Base-by-base conservation (phyloP, 306 rosid genomes). In the Quercus rubra region DNA sequence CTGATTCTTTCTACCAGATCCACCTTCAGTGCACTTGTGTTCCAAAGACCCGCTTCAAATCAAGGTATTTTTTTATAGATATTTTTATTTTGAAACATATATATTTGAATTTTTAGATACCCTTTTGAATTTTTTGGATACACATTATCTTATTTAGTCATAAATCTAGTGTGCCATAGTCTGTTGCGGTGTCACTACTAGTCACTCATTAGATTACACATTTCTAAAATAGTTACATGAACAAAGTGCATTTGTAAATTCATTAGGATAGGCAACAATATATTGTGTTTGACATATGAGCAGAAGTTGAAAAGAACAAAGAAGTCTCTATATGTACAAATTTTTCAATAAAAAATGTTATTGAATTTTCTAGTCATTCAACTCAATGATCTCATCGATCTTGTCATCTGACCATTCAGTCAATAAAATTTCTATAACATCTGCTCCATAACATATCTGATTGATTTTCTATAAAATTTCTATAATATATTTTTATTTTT, bases 21-120 rank as follows among this genome's bases (percentile, higher is more conserved):
- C 96, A 97, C n/a, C 89, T 96, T 0, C 96, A 96, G 78, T 91
- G 98, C 86, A 96, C 92, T 0, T 96, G 93, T 90, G 92, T 89
- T 33, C 98, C 99, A 78, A 93, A 89, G 79, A 85, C 91, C 74
- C 80, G 87, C 74, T 96, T 96, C 87, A 96, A 88, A 91, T 96
- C 88, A 93, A 88, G 98, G 99, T 91, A 15, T 13, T 49, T 12
- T 6, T 21, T 1, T 28, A 33, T 33, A 33, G 41, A 33, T 7
- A 46, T 8, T 4, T 35, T 38, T 2, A 7, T 70, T 3, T n/a
- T 41, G 46, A 41, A 41, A 8, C 46, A 43, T 41, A 70, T 70
- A 10, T 5, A 2, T 35, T 70, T 27, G 51, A 33, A 25, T 41
- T 7, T 41, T 4, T 14, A 51, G 57, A 35, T 59, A 30, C 57